These are phyloP conservation scores for Saccharomycopsis amapae DNA, from an alignment of 805 yeast species.

Conservation along the genomic window DNA sequence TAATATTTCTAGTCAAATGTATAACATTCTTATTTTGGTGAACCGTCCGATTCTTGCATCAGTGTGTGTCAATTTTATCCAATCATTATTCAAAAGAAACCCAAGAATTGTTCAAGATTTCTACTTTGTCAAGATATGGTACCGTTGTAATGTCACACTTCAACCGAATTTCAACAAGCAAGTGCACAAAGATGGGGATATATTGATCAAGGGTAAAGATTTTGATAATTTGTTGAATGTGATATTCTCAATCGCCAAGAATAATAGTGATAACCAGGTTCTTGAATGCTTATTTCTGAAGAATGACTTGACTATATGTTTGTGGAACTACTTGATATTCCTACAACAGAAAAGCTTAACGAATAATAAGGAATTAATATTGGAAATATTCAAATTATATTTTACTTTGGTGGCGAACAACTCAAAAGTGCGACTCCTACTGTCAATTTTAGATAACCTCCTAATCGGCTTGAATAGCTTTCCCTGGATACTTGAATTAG, in stretches of 20 bases:
- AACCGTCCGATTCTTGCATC: conserved; percentile 56
- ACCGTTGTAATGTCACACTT: not conserved
- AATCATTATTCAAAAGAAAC: conserved; percentile 45
- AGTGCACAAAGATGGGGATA: conserved; percentile 25
- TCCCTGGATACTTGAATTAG: conserved; percentile 10
- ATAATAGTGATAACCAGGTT: conserved; percentile 31
- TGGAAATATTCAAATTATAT: conserved; percentile 32
- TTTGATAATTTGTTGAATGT: conserved; percentile 61
- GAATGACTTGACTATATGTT: conserved; percentile 26
- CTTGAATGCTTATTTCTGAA: conserved; percentile 27
- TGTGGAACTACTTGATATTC: conserved; percentile 42
- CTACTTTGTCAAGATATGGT: conserved; percentile 45
- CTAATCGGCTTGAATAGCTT: conserved; percentile 15
- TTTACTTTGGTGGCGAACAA: conserved; percentile 21
- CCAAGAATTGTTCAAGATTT: conserved; percentile 49
- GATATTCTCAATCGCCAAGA: conserved; percentile 52
- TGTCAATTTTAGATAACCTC: conserved; percentile 14
- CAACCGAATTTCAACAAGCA: not conserved
- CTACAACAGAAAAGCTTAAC: conserved; percentile 29
- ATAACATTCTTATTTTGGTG: conserved; percentile 47
- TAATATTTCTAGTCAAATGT: conserved; percentile 57
- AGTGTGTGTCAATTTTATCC: conserved; percentile 48
- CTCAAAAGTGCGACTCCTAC: not conserved
- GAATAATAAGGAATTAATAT: conserved; percentile 7
- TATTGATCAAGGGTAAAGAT: conserved; percentile 38